A percentile compares a stretch with the other conserved stretches of the same genome.
Conservation (phyloP, 2,329 filamentous ascomycete species). For the Pseudocercospora cruenta region DNA sequence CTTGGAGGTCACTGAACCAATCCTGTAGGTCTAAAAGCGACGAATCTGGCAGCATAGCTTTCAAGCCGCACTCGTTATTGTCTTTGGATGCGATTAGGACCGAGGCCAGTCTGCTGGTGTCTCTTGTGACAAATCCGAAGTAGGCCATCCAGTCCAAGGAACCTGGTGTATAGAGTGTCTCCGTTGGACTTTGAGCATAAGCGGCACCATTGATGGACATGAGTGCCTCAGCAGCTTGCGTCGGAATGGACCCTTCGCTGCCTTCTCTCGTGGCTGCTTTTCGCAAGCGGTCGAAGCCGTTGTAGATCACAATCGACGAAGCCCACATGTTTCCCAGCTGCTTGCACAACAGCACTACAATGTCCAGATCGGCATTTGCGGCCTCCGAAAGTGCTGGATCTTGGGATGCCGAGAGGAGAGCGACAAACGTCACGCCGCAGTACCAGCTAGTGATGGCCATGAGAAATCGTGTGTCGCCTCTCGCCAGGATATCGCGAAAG, state of each 20-base stretch:
- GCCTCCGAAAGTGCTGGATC: conserved; percentile 6
- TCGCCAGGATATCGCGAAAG: conserved; percentile 10
- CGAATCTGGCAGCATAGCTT: conserved; percentile 5
- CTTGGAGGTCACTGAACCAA: conserved; percentile 2
- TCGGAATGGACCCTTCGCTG: neutral
- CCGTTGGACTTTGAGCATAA: neutral
- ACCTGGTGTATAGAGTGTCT: neutral
- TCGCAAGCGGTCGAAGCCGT: conserved; percentile 10
- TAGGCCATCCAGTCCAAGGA: conserved; percentile 9
- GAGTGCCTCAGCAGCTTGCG: neutral
- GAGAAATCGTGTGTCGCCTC: conserved; percentile 10
- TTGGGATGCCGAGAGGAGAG: conserved; percentile 4
- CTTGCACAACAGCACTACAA: conserved; percentile 9
- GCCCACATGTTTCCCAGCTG: conserved; percentile 14
- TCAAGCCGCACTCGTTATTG: conserved; percentile 1
- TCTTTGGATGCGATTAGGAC: neutral
- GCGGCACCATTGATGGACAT: neutral
- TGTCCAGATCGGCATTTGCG: conserved; percentile 5
- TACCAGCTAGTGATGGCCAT: conserved; percentile 14
- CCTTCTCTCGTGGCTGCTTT: neutral
- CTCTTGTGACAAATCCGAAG: conserved; percentile 6
- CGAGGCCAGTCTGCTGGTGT: neutral
- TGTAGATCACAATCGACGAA: conserved; percentile 7
- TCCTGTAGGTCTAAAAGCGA: conserved; percentile 6
- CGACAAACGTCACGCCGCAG: conserved; percentile 10